Evolutionary conservation across 371 early-diverging fungal genomes (phyloP).

Genomic region (Dichotomocladium elegans): DNA sequence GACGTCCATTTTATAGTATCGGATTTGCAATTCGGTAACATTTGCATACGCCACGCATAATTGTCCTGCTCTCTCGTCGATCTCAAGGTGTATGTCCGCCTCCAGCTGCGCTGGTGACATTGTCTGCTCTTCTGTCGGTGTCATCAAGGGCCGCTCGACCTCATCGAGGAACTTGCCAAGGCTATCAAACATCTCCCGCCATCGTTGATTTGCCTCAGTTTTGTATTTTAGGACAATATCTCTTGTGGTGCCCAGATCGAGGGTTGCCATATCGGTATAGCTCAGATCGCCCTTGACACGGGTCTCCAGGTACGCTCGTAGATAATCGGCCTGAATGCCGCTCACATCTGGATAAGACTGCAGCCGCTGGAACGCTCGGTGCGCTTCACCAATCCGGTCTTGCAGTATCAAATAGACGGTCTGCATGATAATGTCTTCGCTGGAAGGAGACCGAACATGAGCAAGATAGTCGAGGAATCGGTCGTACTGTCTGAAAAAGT

Average conservation of each 20-base stretch:
- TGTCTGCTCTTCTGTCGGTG: neutral
- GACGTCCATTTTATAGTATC: conserved; percentile 56
- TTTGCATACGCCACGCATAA: conserved; percentile 30
- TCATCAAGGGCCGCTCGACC: conserved; percentile 17
- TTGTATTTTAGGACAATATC: conserved; percentile 33
- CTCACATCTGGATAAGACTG: neutral
- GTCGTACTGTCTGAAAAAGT: conserved; percentile 42
- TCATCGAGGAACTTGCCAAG: conserved; percentile 40
- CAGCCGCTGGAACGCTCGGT: conserved; percentile 1
- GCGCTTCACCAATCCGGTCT: conserved; percentile 54
- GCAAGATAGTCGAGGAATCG: conserved; percentile 35
- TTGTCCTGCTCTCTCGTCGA: conserved; percentile 13
- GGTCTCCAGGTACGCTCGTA: conserved; percentile 48
- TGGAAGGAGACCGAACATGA: conserved; percentile 21
- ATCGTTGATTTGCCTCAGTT: conserved; percentile 34
- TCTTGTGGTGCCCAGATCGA: conserved; percentile 34
- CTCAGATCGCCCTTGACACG: conserved; percentile 29
- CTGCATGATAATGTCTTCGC: conserved; percentile 33
- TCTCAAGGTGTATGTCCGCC: conserved; percentile 26
- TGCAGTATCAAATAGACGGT: conserved; percentile 48
- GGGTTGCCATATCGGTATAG: neutral
- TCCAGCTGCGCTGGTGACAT: conserved; percentile 6
- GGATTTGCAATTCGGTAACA: conserved; percentile 29
- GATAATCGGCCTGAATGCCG: conserved; percentile 49
- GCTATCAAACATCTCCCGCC: conserved; percentile 47